Evolutionary conservation across 192 early-diverging fungal genomes (phyloP).

Genomic region (Phycomyces nitens): DNA sequence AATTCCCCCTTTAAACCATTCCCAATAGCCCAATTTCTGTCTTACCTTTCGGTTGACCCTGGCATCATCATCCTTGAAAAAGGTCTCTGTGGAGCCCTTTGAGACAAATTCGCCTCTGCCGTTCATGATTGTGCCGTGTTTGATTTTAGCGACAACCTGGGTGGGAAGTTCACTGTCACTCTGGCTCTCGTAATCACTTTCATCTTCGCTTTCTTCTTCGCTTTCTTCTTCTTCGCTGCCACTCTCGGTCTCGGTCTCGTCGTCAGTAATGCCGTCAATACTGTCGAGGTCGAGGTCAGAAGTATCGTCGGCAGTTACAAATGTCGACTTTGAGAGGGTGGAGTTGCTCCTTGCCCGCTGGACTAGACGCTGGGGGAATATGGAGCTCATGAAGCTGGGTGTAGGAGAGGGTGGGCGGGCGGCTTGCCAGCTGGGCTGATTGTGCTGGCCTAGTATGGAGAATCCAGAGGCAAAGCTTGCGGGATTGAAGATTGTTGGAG

Average conservation of each 20-base stretch:
- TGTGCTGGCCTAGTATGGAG: not conserved
- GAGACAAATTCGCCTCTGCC: slow-evolving; percentile 29
- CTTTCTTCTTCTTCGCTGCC: slow-evolving; percentile 1
- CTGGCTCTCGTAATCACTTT: not conserved
- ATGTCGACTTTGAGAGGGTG: slow-evolving; percentile 17
- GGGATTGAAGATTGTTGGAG: slow-evolving; percentile 19
- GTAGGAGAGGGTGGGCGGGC: not conserved
- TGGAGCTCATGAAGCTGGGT: slow-evolving; percentile 1
- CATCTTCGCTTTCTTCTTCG: slow-evolving; percentile 3
- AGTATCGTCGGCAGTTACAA: slow-evolving; percentile 2
- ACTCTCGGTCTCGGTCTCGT: not conserved
- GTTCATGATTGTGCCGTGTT: slow-evolving; percentile 38
- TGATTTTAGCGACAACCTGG: slow-evolving; percentile 29
- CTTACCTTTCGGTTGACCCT: slow-evolving; percentile 26
- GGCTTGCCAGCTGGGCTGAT: not conserved
- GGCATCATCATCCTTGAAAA: slow-evolving; percentile 21
- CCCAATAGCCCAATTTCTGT: not conserved
- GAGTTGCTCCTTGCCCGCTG: slow-evolving; percentile 21
- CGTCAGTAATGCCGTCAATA: slow-evolving; percentile 22
- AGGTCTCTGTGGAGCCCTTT: slow-evolving; percentile 11
- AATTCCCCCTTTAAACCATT: not conserved
- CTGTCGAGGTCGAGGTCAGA: slow-evolving; percentile 16
- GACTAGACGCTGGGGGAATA: slow-evolving; percentile 13
- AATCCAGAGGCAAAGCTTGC: slow-evolving; percentile 18
- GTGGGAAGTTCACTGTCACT: not conserved